Evolutionary conservation across 2,329 filamentous ascomycete species (phyloP), one percentile per base, ranked within the genome.

Genomic region (Chrysosporium keratinophilum): DNA sequence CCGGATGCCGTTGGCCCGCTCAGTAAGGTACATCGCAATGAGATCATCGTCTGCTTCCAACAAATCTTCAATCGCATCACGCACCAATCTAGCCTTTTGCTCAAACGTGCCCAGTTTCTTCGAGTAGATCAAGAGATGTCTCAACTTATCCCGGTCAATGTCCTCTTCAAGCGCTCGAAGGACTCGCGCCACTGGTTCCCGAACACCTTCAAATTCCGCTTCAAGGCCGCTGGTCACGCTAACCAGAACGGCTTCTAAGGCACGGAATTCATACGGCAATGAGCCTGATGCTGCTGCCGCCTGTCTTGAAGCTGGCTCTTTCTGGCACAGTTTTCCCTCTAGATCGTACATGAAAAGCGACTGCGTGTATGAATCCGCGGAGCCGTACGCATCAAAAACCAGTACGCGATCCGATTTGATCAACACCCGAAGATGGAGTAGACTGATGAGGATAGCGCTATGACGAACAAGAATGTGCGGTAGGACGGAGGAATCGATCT

Each of bases 271-370:
- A 69, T 98, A 98, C 0, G 93, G 88, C 4, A 98, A 77, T 1
- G 81, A 79, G 35, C 78, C 79, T 4, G 65, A 62, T 3, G 62
- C 60, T 48, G 62, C 60, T 48, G 63, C 65, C 14, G 80, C 78
- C 35, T 74, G 71, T n/a, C 74, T 71, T 0, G 78, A 74, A 1
- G 52, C 43, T 42, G 55, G 52, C 11, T 61, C 78, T 67, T 89
- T 91, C 65, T 95, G 88, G 58, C 88, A 84, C 43, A 98, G 76
- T 67, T 95, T 95, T 11, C 88, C 88, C 68, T 97, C 89, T 17
- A 98, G 74, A 65, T 97, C 93, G 71, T 97, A 96, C 82, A 98
- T 95, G 73, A 98, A 98, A 12, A 93, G 82, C 3, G 89, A 95
- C 68, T 97, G 93, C 33, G 91, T 89, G 64, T 96, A 95, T 0